Evolutionary conservation across 768 basidiomycete genomes (phyloP).

Genomic region (Calocera viscosa): DNA sequence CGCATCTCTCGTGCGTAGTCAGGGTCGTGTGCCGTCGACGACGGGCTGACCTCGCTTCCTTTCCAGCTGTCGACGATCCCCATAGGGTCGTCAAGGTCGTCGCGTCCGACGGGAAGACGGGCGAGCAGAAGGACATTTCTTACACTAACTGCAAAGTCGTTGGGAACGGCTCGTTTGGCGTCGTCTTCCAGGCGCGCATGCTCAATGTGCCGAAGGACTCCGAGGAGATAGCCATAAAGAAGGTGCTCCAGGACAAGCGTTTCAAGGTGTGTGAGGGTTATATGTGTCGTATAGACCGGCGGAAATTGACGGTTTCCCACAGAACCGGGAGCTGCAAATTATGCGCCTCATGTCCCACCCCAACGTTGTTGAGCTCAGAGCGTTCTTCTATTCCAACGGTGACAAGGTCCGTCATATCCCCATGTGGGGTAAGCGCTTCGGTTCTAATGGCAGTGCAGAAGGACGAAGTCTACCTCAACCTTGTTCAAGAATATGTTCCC

Average conservation of each 20-base stretch:
- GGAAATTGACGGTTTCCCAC: slow-evolving; percentile 11
- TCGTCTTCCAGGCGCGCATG: slow-evolving; percentile 92
- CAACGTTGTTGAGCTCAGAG: slow-evolving; percentile 93
- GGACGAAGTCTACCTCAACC: slow-evolving; percentile 99
- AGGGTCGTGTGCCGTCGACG: not conserved
- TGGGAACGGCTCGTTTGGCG: slow-evolving; percentile 97
- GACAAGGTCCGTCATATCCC: slow-evolving; percentile 64
- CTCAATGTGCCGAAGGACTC: slow-evolving; percentile 48
- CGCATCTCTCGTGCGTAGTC: slow-evolving; percentile 65
- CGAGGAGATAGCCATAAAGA: slow-evolving; percentile 98
- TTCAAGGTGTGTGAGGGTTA: slow-evolving; percentile 72
- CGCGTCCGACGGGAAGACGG: slow-evolving; percentile 88
- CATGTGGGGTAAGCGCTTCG: not conserved
- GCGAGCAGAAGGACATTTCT: slow-evolving; percentile 71
- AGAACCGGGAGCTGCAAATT: slow-evolving; percentile 99
- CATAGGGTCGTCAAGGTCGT: slow-evolving; percentile 88
- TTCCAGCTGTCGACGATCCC: slow-evolving; percentile 62
- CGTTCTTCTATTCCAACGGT: slow-evolving; percentile 98
- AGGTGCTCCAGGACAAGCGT: slow-evolving; percentile 98
- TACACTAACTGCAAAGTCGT: slow-evolving; percentile 98
- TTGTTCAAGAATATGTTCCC: slow-evolving; percentile 97
- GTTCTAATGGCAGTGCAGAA: slow-evolving; percentile 43
- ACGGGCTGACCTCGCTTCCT: slow-evolving; percentile 6
- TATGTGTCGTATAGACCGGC: not conserved
- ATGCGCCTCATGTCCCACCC: slow-evolving; percentile 95